phyloP scores from a whole-genome alignment of 345 rosid species.

The Eucalyptus fibrosa region DNA sequence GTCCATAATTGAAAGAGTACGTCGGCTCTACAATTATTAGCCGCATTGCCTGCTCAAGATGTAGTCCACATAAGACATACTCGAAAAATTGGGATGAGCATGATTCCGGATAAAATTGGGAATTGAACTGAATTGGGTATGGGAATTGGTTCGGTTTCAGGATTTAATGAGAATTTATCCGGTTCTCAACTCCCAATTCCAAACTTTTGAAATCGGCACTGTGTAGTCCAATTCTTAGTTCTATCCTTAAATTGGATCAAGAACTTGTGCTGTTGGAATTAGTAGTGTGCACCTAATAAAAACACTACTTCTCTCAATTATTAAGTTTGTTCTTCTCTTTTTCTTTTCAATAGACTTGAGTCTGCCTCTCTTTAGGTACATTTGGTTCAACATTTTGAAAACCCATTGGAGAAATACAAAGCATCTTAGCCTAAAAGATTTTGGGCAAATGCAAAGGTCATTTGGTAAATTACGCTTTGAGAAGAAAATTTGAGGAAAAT shows the following conservation, averaged over 20 bases:
- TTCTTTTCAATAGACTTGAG: neutral
- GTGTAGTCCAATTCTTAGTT: neutral
- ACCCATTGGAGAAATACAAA: too few relatives aligned
- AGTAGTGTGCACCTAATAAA: neutral
- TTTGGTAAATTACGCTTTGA: too few relatives aligned
- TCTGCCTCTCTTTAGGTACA: neutral
- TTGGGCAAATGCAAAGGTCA: accelerated
- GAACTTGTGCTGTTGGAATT: neutral
- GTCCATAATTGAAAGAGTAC: neutral
- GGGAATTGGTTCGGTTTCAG: too few relatives aligned
- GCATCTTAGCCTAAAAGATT: too few relatives aligned
- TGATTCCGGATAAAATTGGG: neutral
- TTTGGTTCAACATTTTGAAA: too few relatives aligned
- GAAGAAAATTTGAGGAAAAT: too few relatives aligned
- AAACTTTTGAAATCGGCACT: neutral
- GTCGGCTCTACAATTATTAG: neutral
- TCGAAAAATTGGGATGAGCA: neutral
- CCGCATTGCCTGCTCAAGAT: conserved; percentile 30
- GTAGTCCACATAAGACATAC: conserved; percentile 23
- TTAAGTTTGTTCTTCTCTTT: neutral
- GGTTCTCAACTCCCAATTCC: neutral
- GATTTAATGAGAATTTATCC: neutral
- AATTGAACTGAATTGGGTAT: too few relatives aligned
- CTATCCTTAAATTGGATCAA: neutral
- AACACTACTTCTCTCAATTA: neutral